Conservation (phyloP, 768 basidiomycete genomes). For the Tylopilus plumbeoviolaceoides region DNA sequence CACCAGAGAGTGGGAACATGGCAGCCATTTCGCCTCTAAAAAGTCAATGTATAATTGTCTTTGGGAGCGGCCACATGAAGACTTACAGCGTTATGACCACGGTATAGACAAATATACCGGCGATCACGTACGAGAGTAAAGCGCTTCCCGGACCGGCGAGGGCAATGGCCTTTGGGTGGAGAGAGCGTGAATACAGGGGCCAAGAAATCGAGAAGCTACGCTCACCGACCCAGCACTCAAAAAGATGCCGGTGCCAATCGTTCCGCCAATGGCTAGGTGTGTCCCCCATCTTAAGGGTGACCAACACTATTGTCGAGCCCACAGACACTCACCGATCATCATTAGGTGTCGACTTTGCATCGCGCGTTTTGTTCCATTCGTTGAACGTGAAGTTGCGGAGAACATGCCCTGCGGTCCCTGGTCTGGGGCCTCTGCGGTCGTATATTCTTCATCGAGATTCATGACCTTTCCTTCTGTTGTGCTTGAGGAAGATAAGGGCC, state of each 20-base stretch:
- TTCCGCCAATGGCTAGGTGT: conserved; percentile 47
- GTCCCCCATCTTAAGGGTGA: neutral
- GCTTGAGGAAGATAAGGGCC: conserved; percentile 1
- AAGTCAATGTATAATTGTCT: neutral
- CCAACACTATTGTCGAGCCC: neutral
- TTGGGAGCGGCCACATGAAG: neutral
- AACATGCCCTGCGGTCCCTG: conserved; percentile 4
- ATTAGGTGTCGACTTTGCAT: conserved; percentile 40
- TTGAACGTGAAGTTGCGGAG: conserved; percentile 3
- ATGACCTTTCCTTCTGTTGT: neutral
- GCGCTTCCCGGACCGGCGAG: conserved; percentile 59
- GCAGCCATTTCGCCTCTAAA: conserved; percentile 61
- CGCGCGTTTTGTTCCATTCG: conserved; percentile 34
- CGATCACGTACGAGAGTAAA: conserved; percentile 56
- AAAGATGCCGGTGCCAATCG: conserved; percentile 60
- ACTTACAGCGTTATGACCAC: conserved; percentile 57
- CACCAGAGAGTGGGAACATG: conserved; percentile 58
- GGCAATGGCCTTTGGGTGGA: conserved; percentile 40
- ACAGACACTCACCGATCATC: conserved; percentile 35
- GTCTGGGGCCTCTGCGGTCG: neutral
- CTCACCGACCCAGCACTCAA: conserved; percentile 53
- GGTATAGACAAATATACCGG: conserved; percentile 55
- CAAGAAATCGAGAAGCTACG: neutral
- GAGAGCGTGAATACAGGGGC: neutral
- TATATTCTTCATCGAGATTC: conserved; percentile 3